phyloP scores from a whole-genome alignment of 108 stramenopile species.

The Cyclostephanos invisitatus region DNA sequence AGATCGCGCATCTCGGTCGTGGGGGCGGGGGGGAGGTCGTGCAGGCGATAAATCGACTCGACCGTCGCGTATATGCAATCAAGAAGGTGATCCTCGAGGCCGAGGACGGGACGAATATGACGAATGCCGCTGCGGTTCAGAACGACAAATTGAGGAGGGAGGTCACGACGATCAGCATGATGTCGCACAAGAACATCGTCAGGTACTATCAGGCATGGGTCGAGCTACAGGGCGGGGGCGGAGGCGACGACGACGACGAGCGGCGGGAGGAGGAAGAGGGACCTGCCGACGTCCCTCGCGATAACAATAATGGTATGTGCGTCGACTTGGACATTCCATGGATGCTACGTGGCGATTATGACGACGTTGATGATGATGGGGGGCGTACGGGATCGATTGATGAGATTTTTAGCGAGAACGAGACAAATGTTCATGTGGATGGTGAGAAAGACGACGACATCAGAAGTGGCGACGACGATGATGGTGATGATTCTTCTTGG shows the following conservation, averaged over 20 bases:
- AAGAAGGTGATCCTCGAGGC: slow-evolving; percentile 75
- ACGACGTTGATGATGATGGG: slow-evolving; percentile 17
- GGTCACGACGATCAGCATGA: slow-evolving; percentile 82
- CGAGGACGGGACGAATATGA: slow-evolving; percentile 14
- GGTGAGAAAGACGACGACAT: slow-evolving; percentile 26
- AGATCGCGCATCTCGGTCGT: slow-evolving; percentile 72
- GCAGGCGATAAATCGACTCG: slow-evolving; percentile 77
- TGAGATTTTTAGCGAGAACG: slow-evolving; percentile 14
- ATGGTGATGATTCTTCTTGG: slow-evolving; percentile 22
- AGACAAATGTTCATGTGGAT: slow-evolving; percentile 9
- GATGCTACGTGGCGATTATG: neutral
- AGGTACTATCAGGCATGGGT: slow-evolving; percentile 84
- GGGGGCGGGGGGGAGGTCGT: slow-evolving; percentile 88
- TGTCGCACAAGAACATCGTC: slow-evolving; percentile 83
- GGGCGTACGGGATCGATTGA: slow-evolving; percentile 4
- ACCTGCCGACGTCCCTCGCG: slow-evolving; percentile 1
- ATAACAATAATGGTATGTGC: neutral
- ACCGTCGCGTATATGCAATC: slow-evolving; percentile 78
- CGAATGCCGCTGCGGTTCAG: slow-evolving; percentile 47
- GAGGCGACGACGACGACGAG: slow-evolving; percentile 12
- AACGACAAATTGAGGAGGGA: slow-evolving; percentile 80
- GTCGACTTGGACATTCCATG: too few species aligned
- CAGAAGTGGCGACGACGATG: slow-evolving; percentile 11
- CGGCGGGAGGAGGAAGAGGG: slow-evolving; percentile 5
- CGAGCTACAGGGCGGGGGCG: slow-evolving; percentile 34